Evolutionary conservation across 805 yeast genomes (phyloP), one percentile per base, ranked within the genome.

Genomic region (Ascoidea rubescens): DNA sequence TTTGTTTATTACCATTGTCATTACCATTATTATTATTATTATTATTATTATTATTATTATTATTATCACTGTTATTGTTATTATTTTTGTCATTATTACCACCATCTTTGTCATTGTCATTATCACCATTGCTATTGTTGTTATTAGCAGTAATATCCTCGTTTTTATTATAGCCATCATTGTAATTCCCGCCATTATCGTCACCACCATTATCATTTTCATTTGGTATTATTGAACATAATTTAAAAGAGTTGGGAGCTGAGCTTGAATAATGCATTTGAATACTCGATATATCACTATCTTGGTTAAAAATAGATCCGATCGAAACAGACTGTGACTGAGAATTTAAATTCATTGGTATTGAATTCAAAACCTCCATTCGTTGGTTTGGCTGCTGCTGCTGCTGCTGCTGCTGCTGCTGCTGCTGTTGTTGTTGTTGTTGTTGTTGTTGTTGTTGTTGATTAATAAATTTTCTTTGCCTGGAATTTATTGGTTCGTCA

Each of bases 401-500:
- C 45, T 51, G 37, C 32, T 42, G 42, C n/a, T 45, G 30, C 48
- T 51, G 42, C 21, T 42, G 31, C n/a, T 42, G 33, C 32, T 50
- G 45, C 7, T 32, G 42, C 5, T 46, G 21, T 16, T 17, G 21
- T 14, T 45, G 21, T n/a, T n/a, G 55, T 48, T 17, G 6, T 33
- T 6, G 42, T 7, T 7, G 42, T 7, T 7, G 6, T 33, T 5
- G 7, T 47, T 31, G 7, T 28, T 50, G 31, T 12, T 10, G n/a
- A 21, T 46, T 5, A 33, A 5, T 33, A 7, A 33, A 7, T 47
- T 30, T 71, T 49, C 72, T 64, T 55, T 69, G 74, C 30, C 72
- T 62, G 6, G 68, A 63, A 44, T 66, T 68, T 4, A 77, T 67
- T 4, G 83, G 80, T 61, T 84, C 90, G 59, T 84, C 90, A 54